Base-by-base conservation (phyloP, 2,329 filamentous ascomycete species). In the Periconia macrospinosa region DNA sequence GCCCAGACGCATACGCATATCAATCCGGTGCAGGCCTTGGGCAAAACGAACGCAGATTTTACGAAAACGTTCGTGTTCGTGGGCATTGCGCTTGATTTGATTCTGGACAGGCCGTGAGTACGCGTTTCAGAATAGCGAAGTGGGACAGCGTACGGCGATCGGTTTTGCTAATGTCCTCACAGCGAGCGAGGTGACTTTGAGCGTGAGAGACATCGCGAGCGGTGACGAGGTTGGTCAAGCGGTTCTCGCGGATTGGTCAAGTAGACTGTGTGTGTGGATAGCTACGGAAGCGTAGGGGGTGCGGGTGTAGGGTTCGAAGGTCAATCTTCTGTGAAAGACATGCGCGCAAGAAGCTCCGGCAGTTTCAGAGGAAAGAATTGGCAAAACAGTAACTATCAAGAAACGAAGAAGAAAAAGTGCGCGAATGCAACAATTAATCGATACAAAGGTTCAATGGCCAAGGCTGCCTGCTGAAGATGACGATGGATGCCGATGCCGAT, bases 151-250 rank as follows among this genome's bases (percentile, higher is more conserved):
- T 78, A 88, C 86, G 59, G 84, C 85, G 66, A 89, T 85, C 1
- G 86, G 86, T 68, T 89, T 89, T 14, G 86, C 86, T 27, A 87
- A 75, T 1, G 86, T 88, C 54, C 86, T 80, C 54, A 89, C 83
- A 41, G 79, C 81, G 45, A 89, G 77, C 19, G 86, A 87, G 30
- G 83, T 83, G 61, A 89, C 80, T 69, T 89, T 89, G 57, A 89
- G 75, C 10, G 85, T 86, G 57, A 88, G 77, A 57, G 84, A 86
- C 84, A 87, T 87, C 58, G 41, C 66, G 52, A 55, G 52, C 27
- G 14, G 15, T 27, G 23, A 27, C 23, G 23, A 27, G 23, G 23
- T 27, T 5, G 8, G 8, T 27, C 23, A 27, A 11, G 20, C 14
- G 23, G 17, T 33, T 18, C 15, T 6, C 9, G 44, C 9, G 7